Percentiles rank a stretch among this genome's conserved stretches.
These are phyloP conservation scores for Phyllosticta paracitricarpa DNA, from an alignment of 2,329 filamentous ascomycete species.

Conservation along the genomic window DNA sequence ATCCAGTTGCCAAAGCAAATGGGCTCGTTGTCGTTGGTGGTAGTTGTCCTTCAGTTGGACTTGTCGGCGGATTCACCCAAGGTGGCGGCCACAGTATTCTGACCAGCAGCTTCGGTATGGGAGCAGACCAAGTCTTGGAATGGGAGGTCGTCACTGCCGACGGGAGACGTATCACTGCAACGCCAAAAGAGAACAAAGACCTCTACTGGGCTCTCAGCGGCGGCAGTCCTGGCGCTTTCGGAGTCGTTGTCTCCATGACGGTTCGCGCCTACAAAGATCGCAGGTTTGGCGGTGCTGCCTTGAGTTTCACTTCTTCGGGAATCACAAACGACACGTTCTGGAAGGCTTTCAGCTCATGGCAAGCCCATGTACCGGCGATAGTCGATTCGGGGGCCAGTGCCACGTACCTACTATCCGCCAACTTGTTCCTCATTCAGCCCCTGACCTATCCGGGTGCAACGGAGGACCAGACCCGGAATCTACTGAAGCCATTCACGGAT, in stretches of 20 bases:
- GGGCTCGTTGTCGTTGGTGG: slow-evolving; percentile 19
- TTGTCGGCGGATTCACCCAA: slow-evolving; percentile 23
- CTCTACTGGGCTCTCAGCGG: slow-evolving; percentile 28
- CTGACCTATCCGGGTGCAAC: neutral
- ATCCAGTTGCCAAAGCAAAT: slow-evolving; percentile 15
- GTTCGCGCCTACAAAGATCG: slow-evolving; percentile 18
- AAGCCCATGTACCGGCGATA: neutral
- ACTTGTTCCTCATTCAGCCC: neutral
- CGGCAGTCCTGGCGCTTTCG: slow-evolving; percentile 24
- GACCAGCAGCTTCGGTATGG: slow-evolving; percentile 15
- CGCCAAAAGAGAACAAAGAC: slow-evolving; percentile 20
- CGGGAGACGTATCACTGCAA: slow-evolving; percentile 19
- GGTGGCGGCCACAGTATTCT: slow-evolving; percentile 21
- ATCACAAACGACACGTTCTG: neutral
- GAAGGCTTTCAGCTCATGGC: neutral
- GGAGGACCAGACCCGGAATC: neutral
- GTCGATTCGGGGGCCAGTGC: neutral
- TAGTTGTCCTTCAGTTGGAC: slow-evolving; percentile 24
- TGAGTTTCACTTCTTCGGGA: slow-evolving; percentile 11
- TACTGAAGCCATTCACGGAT: slow-evolving; percentile 17
- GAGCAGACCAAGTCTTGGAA: slow-evolving; percentile 23
- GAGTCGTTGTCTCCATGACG: slow-evolving; percentile 21
- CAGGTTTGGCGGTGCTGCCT: slow-evolving; percentile 16
- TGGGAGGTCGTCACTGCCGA: slow-evolving; percentile 24
- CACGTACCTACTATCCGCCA: neutral